Percentiles rank a stretch among this genome's conserved stretches.
Evolutionary conservation across 176 grass and related monocot species (phyloP).

Genomic region (Bromus sterilis): DNA sequence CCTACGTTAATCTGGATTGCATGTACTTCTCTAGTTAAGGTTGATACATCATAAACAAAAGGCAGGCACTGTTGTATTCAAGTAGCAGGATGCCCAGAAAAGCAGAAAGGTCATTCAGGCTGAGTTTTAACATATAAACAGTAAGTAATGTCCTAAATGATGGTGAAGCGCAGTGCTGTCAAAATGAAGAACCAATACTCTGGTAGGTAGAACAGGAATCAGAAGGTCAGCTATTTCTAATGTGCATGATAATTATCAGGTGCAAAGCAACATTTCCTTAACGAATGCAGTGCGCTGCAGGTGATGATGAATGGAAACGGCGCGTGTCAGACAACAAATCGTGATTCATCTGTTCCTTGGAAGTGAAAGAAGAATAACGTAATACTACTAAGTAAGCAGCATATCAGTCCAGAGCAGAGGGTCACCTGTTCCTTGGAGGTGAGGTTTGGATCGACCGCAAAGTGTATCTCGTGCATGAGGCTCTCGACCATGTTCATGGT

Average conservation of each 20-base stretch:
- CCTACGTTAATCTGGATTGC: background rate
- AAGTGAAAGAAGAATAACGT: background rate
- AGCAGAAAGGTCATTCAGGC: constrained; percentile 61
- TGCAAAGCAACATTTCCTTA: background rate
- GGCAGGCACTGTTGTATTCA: background rate
- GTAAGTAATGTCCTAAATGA: too few relatives aligned
- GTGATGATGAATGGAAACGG: background rate
- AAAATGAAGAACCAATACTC: background rate
- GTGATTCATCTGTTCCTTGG: background rate
- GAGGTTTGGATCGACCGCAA: constrained; percentile 20
- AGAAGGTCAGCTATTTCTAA: background rate
- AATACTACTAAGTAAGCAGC: background rate
- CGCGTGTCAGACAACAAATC: background rate
- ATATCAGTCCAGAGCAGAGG: background rate
- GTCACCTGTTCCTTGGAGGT: constrained; percentile 15
- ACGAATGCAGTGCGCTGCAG: background rate
- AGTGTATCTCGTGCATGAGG: constrained; percentile 91
- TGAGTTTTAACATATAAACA: constrained; percentile 20
- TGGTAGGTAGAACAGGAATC: background rate
- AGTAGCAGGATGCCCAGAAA: background rate
- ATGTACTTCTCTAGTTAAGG: background rate
- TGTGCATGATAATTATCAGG: background rate
- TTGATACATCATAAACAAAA: background rate
- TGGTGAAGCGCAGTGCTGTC: background rate
- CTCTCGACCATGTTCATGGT: constrained; percentile 94